phyloP scores from a whole-genome alignment of 441 rosid genomes.

The Mallotus repandus region DNA sequence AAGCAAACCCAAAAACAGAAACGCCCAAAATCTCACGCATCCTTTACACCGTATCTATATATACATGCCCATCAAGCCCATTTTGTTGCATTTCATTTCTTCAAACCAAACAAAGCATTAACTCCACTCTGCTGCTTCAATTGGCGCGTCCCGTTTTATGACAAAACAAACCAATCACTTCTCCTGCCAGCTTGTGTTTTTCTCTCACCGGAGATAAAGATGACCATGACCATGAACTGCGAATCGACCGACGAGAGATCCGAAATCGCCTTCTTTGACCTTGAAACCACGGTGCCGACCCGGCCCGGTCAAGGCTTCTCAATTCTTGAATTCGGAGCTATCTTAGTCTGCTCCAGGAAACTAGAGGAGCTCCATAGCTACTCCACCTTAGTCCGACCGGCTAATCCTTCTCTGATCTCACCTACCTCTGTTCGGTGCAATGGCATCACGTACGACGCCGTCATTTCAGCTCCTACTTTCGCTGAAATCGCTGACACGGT shows the following conservation, averaged over 20 bases:
- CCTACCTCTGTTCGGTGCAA: constrained; percentile 58
- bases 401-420: constrained; percentile 56
- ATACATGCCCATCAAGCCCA: not conserved
- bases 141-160: constrained; percentile 2
- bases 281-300: constrained; percentile 76
- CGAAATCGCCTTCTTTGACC: constrained; percentile 84
- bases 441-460: constrained; percentile 59
- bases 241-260: constrained; percentile 34
- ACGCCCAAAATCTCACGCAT: constrained; percentile 4
- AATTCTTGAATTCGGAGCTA: constrained; percentile 85
- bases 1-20: constrained; percentile 6
- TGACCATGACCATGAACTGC: not conserved
- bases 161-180: too few relatives aligned
- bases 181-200: not conserved
- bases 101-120: constrained; percentile 9
- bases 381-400: constrained; percentile 75
- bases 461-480: constrained; percentile 60
- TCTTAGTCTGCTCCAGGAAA: constrained; percentile 75
- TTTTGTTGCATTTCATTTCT: not conserved
- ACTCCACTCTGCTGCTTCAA: not conserved
- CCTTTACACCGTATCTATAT: not conserved
- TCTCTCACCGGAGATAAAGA: not conserved
- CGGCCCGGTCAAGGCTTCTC: constrained; percentile 59
- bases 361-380: constrained; percentile 65
- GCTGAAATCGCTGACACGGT: constrained; percentile 67